These are phyloP conservation scores for Heterobasidion occidentale DNA, from an alignment of 1,284 basidiomycete genomes.

Conservation along the genomic window DNA sequence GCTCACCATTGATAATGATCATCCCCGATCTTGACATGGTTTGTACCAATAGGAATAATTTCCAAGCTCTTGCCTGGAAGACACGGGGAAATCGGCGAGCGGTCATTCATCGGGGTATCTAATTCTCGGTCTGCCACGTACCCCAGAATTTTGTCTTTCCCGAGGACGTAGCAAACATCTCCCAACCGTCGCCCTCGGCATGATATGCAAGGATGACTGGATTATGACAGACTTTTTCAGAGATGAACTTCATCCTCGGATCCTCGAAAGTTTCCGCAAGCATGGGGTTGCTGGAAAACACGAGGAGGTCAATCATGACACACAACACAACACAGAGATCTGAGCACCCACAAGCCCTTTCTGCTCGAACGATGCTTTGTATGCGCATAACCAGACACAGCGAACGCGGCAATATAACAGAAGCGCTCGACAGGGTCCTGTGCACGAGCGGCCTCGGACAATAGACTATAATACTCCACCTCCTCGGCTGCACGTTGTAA, in stretches of 20 bases:
- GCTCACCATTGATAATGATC: slow-evolving; percentile 65
- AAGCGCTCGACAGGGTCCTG: slow-evolving; percentile 67
- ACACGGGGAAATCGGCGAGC: slow-evolving; percentile 9
- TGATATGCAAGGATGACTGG: slow-evolving; percentile 82
- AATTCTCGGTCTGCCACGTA: slow-evolving; percentile 22
- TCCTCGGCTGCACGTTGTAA: slow-evolving; percentile 80
- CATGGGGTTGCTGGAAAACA: slow-evolving; percentile 68
- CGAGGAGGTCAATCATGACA: slow-evolving; percentile 1
- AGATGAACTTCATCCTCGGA: slow-evolving; percentile 69
- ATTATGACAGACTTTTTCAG: slow-evolving; percentile 86
- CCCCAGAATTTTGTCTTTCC: slow-evolving; percentile 90
- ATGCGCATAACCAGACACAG: slow-evolving; percentile 78
- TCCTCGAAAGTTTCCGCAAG: slow-evolving; percentile 88
- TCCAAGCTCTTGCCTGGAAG: slow-evolving; percentile 73
- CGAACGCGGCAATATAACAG: slow-evolving; percentile 75
- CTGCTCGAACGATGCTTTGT: slow-evolving; percentile 73
- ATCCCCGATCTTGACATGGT: slow-evolving; percentile 53
- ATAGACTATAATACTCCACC: slow-evolving; percentile 69
- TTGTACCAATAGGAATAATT: slow-evolving; percentile 70
- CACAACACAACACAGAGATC: not conserved
- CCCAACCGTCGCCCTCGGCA: slow-evolving; percentile 73
- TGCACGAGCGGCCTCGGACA: slow-evolving; percentile 58
- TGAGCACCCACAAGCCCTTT: slow-evolving; percentile 73
- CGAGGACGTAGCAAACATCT: slow-evolving; percentile 60
- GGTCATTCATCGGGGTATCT: slow-evolving; percentile 13